Base-by-base conservation (phyloP, 257 asterid species). In the Handroanthus guayacan region DNA sequence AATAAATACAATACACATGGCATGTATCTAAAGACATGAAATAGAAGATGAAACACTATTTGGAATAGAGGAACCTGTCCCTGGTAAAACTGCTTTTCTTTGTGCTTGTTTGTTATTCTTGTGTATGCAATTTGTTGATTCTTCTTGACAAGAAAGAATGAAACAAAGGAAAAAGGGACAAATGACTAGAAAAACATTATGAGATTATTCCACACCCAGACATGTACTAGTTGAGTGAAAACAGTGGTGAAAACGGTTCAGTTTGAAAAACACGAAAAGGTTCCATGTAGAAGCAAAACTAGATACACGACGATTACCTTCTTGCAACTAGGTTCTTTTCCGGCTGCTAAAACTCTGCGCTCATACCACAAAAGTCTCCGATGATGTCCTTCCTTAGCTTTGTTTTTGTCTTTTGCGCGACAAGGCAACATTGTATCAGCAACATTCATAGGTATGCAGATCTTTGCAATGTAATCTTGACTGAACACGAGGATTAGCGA, bases 391-490 rank as follows among this genome's bases (percentile, higher is more conserved):
- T 37, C 44, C 7, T 78, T 56, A 6, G 64, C 66, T 65, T 17
- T 61, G 60, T 64, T 69, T 43, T 81, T 44, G 37, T 45, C 76
- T 10, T 3, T 8, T 8, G 2, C 20, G 45, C 72, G 79, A 74
- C 98, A 94, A 45, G 98, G 98, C 85, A 93, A 67, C 97, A 93
- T 89, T 34, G 89, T 83, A 66, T 91, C 60, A 5, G 90, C 99
- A 62, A 91, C 92, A 51, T 62, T 67, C 4, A 41, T 0, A 0
- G 99, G 99, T 20, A 95, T 90, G 85, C 99, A 95, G 62, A 95
- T 95, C 11, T 81, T 67, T 62, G 98, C 94, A 67, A 95, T 90
- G 87, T 93, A 95, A 79, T 87, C 88, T 77, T 95, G 98, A 80
- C 90, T 62, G 87, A 95, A 95, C 70, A 89, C 95, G 17, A 95